Evolutionary conservation across 208 protist species (phyloP).

Genomic region (Trypanosoma conorhini): DNA sequence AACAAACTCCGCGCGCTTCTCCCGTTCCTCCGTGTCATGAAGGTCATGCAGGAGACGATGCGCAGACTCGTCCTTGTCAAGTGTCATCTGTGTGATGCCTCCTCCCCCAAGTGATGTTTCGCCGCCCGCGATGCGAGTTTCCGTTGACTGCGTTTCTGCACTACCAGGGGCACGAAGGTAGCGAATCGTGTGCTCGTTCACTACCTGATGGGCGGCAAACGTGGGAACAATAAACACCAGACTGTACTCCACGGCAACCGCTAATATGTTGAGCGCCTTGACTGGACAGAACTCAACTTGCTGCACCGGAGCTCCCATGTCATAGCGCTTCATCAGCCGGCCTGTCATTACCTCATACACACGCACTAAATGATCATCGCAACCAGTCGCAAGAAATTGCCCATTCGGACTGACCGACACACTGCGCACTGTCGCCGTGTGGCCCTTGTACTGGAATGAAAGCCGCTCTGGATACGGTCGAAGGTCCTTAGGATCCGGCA

Average conservation of each 20-base stretch:
- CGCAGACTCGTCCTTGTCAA: conserved; percentile 82
- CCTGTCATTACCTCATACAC: conserved; percentile 98
- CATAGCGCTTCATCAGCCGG: conserved; percentile 93
- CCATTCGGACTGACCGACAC: conserved; percentile 96
- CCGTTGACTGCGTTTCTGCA: conserved; percentile 8
- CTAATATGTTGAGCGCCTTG: conserved; percentile 88
- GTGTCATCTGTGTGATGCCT: conserved; percentile 76
- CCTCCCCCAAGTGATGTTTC: conserved; percentile 68
- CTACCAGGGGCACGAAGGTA: conserved; percentile 77
- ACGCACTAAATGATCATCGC: conserved; percentile 96
- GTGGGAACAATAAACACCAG: conserved; percentile 90
- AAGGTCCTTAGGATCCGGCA: conserved; percentile 98
- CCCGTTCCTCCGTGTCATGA: conserved; percentile 83
- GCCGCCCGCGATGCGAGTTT: conserved; percentile 34
- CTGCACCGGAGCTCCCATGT: conserved; percentile 86
- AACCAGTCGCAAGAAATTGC: conserved; percentile 97
- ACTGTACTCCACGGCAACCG: conserved; percentile 83
- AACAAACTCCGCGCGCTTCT: conserved; percentile 90
- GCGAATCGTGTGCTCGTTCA: conserved; percentile 91
- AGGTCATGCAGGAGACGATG: conserved; percentile 72
- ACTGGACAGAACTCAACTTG: conserved; percentile 96
- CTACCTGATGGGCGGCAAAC: conserved; percentile 73
- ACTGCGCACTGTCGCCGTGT: conserved; percentile 93
- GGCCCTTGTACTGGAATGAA: conserved; percentile 96
- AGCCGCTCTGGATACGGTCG: conserved; percentile 98